Conservation (phyloP, 2,329 filamentous ascomycete species). For the Epichloe aotearoae region DNA sequence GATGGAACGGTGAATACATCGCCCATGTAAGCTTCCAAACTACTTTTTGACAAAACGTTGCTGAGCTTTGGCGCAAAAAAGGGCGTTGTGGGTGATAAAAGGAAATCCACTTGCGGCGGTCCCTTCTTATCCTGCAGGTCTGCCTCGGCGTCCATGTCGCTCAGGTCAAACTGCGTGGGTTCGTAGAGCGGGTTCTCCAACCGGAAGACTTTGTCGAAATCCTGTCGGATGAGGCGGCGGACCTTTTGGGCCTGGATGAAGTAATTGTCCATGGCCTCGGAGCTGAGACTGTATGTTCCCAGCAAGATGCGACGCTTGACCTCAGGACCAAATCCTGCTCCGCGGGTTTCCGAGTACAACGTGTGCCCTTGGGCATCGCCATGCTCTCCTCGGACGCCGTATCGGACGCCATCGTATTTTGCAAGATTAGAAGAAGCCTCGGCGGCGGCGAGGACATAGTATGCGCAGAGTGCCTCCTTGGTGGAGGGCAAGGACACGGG, state of each 20-base stretch:
- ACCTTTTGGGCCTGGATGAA: slow-evolving; percentile 89
- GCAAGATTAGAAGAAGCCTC: slow-evolving; percentile 93
- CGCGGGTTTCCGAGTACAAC: slow-evolving; percentile 65
- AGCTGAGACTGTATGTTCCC: slow-evolving; percentile 80
- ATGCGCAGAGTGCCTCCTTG: slow-evolving; percentile 73
- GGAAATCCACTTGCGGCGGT: slow-evolving; percentile 61
- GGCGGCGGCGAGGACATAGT: slow-evolving; percentile 89
- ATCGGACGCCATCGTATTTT: slow-evolving; percentile 94
- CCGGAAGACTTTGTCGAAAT: slow-evolving; percentile 72
- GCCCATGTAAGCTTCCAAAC: slow-evolving; percentile 74
- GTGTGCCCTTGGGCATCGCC: slow-evolving; percentile 45
- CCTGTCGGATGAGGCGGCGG: slow-evolving; percentile 66
- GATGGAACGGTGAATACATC: slow-evolving; percentile 95
- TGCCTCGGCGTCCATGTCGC: slow-evolving; percentile 42
- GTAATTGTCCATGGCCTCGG: slow-evolving; percentile 87
- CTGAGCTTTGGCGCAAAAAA: slow-evolving; percentile 57
- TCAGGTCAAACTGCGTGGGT: slow-evolving; percentile 40
- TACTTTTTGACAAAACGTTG: slow-evolving; percentile 39
- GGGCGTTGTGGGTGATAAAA: slow-evolving; percentile 79
- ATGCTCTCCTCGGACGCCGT: slow-evolving; percentile 47
- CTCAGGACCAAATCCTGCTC: slow-evolving; percentile 65
- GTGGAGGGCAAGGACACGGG: slow-evolving; percentile 74
- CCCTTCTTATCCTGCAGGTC: slow-evolving; percentile 42
- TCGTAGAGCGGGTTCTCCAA: slow-evolving; percentile 54
- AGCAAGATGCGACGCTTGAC: slow-evolving; percentile 78